Base-by-base conservation (phyloP, 352 stramenopile genomes). In the Plasmopara muralis region DNA sequence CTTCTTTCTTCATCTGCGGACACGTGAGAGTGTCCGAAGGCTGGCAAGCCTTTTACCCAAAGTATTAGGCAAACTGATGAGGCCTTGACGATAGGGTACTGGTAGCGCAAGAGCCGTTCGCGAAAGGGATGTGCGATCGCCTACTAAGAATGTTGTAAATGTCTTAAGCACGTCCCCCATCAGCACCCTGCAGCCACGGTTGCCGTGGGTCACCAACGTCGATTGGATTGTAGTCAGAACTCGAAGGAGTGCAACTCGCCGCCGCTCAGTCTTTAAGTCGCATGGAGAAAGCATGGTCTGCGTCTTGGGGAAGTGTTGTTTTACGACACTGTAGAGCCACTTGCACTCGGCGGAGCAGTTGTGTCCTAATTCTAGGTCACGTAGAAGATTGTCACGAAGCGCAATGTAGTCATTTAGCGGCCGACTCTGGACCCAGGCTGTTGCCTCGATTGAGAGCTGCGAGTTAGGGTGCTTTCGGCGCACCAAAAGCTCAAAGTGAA, bases 301-400 rank as follows among this genome's bases (percentile, higher is more conserved):
- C 12, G 50, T 53, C 49, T 66, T 75, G n/a, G 70, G 70, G 43
- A 77, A 80, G 37, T 75, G 67, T 34, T 63, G 64, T 47, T 68
- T 72, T 13, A 80, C 49, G 18, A 77, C 65, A 4, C 48, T 60
- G 41, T 72, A 64, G 5, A 77, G 39, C 67, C 67, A 77, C 47
- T 64, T 68, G 37, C 70, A 77, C 50, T 75, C 70, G 33, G 65
- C 68, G 12, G 46, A 47, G 49, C 70, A 81, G 5, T 47, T 58
- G 45, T 81, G 68, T 46, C 65, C 65, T 30, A 47, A 47, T n/a
- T 64, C 46, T 33, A 81, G 53, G 30, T 65, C 35, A 31, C 51
- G 43, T 10, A 81, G 52, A 39, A 81, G 31, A 8, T 64, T 60
- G 46, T 76, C 62, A 50, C 74, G 65, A 16, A 81, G 50, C 15